Evolutionary conservation across 164 flowering plant genomes (phyloP).

Genomic region (Pachysandra terminalis): DNA sequence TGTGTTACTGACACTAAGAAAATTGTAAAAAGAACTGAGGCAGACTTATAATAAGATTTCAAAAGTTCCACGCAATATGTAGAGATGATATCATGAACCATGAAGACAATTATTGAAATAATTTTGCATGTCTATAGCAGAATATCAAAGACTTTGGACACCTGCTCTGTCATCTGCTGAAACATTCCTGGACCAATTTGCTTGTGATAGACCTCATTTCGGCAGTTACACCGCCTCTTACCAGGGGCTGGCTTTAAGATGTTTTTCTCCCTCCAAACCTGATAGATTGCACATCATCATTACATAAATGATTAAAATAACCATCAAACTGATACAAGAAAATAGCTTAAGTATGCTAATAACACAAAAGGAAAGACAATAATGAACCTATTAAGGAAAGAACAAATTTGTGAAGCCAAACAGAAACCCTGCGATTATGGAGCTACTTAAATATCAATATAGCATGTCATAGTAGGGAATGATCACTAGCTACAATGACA

Average conservation of each 20-base stretch:
- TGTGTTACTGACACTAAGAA: not conserved
- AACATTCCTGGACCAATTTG: slow-evolving; percentile 99
- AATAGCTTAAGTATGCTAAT: not conserved
- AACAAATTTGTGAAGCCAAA: not conserved
- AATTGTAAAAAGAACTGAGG: not conserved
- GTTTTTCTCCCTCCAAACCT: slow-evolving; percentile 99
- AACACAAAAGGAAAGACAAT: not conserved
- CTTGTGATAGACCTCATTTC: slow-evolving; percentile 96
- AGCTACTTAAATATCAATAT: not conserved
- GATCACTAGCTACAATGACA: not conserved
- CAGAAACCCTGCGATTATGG: no score
- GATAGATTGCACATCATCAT: slow-evolving; percentile 12
- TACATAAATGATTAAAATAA: not conserved
- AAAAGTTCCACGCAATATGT: not conserved
- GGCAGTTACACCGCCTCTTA: slow-evolving; percentile 90
- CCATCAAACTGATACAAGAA: not conserved
- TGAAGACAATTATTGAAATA: not conserved
- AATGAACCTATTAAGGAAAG: not conserved
- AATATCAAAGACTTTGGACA: slow-evolving; percentile 12
- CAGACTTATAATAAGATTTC: not conserved
- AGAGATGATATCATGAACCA: not conserved
- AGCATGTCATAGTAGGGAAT: not conserved
- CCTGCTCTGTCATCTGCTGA: slow-evolving; percentile 99
- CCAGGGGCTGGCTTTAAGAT: slow-evolving; percentile 94
- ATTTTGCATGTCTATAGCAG: no score